These are phyloP conservation scores for Apiotrichum laibachii DNA, from an alignment of 1,284 basidiomycete species.

Conservation along the genomic window DNA sequence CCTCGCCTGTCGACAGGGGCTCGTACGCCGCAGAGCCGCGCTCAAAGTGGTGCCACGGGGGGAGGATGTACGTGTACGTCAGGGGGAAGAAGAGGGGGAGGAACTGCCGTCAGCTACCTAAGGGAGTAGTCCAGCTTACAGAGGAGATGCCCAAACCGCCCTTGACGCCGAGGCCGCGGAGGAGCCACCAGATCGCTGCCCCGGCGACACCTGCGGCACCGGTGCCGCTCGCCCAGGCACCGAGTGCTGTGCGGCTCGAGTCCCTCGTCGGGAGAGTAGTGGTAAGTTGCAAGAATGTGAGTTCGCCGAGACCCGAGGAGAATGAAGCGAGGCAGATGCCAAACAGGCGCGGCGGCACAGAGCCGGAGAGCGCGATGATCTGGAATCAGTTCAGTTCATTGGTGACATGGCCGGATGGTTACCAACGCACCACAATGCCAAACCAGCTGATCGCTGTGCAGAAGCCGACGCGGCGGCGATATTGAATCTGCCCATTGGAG, in stretches of 20 bases:
- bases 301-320: conserved; percentile 85
- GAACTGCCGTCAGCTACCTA: conserved; percentile 56
- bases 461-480: conserved; percentile 67
- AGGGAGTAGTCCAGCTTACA: conserved; percentile 30
- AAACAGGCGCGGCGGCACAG: conserved; percentile 67
- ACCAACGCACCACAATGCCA: conserved; percentile 69
- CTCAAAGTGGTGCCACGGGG: conserved; percentile 43
- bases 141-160: conserved; percentile 73
- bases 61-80: conserved; percentile 72
- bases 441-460: conserved; percentile 70
- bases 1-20: conserved; percentile 30
- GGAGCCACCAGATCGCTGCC: conserved; percentile 90
- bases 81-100: conserved; percentile 73
- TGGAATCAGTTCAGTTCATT: conserved; percentile 39
- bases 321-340: conserved; percentile 90
- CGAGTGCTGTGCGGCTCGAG: conserved; percentile 53
- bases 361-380: conserved; percentile 76
- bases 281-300: conserved; percentile 91
- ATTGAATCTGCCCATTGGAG: conserved; percentile 75
- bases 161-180: conserved; percentile 79
- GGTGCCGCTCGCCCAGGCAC: conserved; percentile 82
- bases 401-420: background rate
- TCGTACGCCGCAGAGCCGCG: conserved; percentile 20
- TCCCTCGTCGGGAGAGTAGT: conserved; percentile 59
- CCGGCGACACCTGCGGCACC: conserved; percentile 91